Base-by-base conservation (phyloP, 73 alveolate species). In the Symbiodinium natans region DNA sequence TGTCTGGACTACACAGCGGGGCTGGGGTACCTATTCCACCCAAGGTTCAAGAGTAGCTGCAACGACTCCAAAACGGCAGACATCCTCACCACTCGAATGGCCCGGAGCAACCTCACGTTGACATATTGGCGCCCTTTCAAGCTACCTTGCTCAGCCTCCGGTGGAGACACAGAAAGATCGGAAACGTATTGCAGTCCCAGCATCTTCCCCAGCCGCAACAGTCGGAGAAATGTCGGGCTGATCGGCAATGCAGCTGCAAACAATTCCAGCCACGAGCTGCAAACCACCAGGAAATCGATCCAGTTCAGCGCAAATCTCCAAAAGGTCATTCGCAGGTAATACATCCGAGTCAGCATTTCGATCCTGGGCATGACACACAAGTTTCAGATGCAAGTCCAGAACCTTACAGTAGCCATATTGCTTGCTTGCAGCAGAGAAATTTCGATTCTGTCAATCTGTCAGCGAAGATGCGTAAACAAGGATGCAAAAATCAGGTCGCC, bases 31-130 rank as follows among this genome's bases (percentile, higher is more conserved):
- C 38, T 34, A 82, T 5, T 27, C 8, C 59, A 43, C 38, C 88
- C 87, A 9, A 11, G 77, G 77, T 5, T 25, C 96, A 90, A 23
- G 34, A 90, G 87, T 34, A 90, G 87, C 75, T 90, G 96, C 48
- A 90, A 36, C 1, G 96, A 90, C 25, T 90, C 96, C 77, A 90
- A 40, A 48, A 90, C 96, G 33, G 41, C 80, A n/a, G 96, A 90
- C 96, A 90, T 90, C 23, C 96, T 83, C 43, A 90, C 96, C 48
- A 90, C 96, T n/a, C 96, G 96, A 90, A 90, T 41, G 29, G 96
- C 96, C 36, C 96, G 86, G 23, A 90, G 96, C 71, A 90, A 41
- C 96, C 96, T 90, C 40, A 36, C 36, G 27, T 23, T 63, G 2
- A 29, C 71, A 52, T 8, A 52, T 21, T 23, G 71, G 8, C 63